Evolutionary conservation across 257 asterid species (phyloP).

Genomic region (Nicotiana otophora): DNA sequence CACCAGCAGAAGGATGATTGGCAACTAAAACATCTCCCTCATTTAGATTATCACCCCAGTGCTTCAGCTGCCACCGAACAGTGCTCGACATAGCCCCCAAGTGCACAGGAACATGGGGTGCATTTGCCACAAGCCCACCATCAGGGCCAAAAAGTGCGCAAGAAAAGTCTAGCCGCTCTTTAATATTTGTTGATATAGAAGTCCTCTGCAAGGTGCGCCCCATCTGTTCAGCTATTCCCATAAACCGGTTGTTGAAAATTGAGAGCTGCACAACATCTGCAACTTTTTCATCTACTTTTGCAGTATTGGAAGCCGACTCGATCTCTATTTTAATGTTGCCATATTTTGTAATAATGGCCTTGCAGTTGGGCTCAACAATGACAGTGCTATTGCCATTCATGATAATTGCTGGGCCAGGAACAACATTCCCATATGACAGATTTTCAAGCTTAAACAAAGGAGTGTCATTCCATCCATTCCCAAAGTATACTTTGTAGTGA

Average conservation of each 20-base stretch:
- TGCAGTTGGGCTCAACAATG: conserved; percentile 78
- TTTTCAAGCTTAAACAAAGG: conserved; percentile 77
- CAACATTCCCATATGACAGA: conserved; percentile 51
- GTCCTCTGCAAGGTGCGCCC: conserved; percentile 97
- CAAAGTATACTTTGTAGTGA: conserved; percentile 58
- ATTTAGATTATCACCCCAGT: conserved; percentile 69
- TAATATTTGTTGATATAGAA: conserved; percentile 88
- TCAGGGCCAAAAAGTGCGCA: conserved; percentile 96
- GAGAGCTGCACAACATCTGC: conserved; percentile 98
- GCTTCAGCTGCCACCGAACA: conserved; percentile 79
- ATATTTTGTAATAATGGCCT: conserved; percentile 60
- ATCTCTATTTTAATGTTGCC: conserved; percentile 80
- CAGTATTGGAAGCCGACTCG: conserved; percentile 28
- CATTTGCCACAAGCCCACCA: conserved; percentile 95
- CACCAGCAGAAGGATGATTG: conserved; percentile 94
- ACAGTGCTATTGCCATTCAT: conserved; percentile 97
- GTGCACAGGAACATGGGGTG: conserved; percentile 98
- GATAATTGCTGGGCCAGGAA: conserved; percentile 77
- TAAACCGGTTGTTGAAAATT: conserved; percentile 85
- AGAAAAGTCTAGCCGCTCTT: conserved; percentile 92
- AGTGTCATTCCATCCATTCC: conserved; percentile 60
- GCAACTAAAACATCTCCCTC: conserved; percentile 96
- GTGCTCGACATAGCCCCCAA: conserved; percentile 99
- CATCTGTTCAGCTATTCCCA: conserved; percentile 99
- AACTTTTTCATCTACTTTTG: conserved; percentile 51